These are phyloP conservation scores for Lyophyllum decastes DNA, from an alignment of 768 basidiomycete species.

Conservation along the genomic window DNA sequence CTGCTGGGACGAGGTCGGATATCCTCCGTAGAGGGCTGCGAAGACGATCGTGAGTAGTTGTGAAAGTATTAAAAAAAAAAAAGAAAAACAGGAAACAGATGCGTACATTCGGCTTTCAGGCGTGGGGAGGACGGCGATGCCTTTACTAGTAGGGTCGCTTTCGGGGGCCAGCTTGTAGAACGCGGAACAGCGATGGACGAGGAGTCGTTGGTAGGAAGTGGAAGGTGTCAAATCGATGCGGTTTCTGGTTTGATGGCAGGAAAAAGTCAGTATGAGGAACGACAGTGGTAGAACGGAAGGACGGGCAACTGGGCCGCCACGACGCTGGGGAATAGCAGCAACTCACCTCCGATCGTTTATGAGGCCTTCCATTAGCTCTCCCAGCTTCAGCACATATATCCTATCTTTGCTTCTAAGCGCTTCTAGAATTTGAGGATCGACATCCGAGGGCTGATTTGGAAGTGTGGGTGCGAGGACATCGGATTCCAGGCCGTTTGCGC, in stretches of 20 bases:
- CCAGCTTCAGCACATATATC: conserved; percentile 86
- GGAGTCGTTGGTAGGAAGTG: conserved; percentile 82
- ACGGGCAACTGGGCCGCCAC: background rate
- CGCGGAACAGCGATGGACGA: conserved; percentile 83
- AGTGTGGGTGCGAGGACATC: conserved; percentile 16
- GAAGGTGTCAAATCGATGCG: conserved; percentile 68
- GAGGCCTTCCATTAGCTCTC: conserved; percentile 80
- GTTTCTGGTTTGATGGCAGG: conserved; percentile 37
- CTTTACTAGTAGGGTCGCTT: conserved; percentile 63
- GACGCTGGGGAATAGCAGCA: background rate
- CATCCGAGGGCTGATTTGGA: conserved; percentile 39
- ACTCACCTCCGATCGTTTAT: conserved; percentile 75
- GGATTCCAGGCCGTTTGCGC: conserved; percentile 18
- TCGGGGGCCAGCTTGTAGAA: conserved; percentile 80
- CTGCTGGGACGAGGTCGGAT: conserved; percentile 76
- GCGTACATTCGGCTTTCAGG: conserved; percentile 79
- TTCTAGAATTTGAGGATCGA: conserved; percentile 81
- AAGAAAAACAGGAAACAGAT: too few species aligned
- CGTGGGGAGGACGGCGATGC: conserved; percentile 56
- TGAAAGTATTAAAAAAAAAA: conserved; percentile 11
- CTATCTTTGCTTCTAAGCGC: conserved; percentile 88
- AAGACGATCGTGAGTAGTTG: conserved; percentile 17
- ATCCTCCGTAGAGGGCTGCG: conserved; percentile 69
- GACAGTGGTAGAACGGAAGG: background rate
- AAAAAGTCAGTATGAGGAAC: conserved; percentile 22